Base-by-base conservation (phyloP, 352 stramenopile genomes). In the Globisporangium viniferum region DNA sequence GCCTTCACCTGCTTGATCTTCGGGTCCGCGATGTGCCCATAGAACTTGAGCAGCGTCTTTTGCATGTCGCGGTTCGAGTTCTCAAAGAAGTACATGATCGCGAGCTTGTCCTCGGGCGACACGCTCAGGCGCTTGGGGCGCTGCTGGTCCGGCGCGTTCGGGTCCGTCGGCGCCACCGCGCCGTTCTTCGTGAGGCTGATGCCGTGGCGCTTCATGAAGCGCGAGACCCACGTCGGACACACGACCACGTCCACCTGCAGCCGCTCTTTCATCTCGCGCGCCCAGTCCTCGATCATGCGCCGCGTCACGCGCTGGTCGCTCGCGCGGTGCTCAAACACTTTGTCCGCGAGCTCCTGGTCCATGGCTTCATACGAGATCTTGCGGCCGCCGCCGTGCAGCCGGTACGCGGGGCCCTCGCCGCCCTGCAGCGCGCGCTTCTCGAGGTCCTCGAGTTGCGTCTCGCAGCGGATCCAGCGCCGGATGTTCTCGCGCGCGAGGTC, bases 1-100 rank as follows among this genome's bases (percentile, higher is more conserved):
- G 29, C 51, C 24, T 62, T 61, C 12, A 68, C 62, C 44, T 68
- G 53, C 15, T 53, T 59, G 12, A 56, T 39, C 53, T 68, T 68
- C 12, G 62, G 49, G 62, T 68, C 62, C 15, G 36, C 22, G 24
- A 68, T 68, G 33, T 29, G 51, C 2, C 62, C 62, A 20, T 62
- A 68, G 53, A 68, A 68, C 62, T 61, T 39, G 51, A 55, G 51
- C 62, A 68, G 62, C 53, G 62, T 68, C 39, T 59, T 61, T 22
- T 61, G 35, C 51, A 68, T 68, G 62, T 68, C 62, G 62, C 51
- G 62, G 8, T 41, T 49, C 36, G 62, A 61, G 14, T 15, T 61
- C 53, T 68, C 62, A 29, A 62, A 68, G 24, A 68, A 68, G 18
- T 51, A 29, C 22, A 62, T 55, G 51, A 68, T 68, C 53, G 62